Evolutionary conservation across 2,329 filamentous ascomycete genomes (phyloP), one percentile per base, ranked within the genome.

Genomic region (Hypoxylon sp.): DNA sequence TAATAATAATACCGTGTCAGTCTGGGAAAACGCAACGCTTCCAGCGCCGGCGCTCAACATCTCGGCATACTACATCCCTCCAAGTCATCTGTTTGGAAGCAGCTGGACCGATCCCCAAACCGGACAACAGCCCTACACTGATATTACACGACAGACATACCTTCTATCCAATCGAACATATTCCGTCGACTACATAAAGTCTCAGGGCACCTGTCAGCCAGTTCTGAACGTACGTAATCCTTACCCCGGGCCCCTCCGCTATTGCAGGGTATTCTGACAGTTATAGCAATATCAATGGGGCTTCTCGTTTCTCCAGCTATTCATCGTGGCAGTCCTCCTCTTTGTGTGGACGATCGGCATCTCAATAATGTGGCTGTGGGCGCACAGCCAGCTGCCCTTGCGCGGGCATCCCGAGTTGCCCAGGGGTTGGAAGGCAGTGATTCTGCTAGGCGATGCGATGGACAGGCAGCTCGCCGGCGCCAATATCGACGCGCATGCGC

Each of bases 261-360:
- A n/a, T n/a, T n/a, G n/a, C n/a, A n/a, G n/a, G n/a, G n/a, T n/a
- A n/a, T n/a, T n/a, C n/a, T n/a, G n/a, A n/a, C n/a, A n/a, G n/a
- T n/a, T n/a, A n/a, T 33, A 50, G 54, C 43, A 18, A 17, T 70
- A 67, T 46, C 53, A 62, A 29, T 70, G 66, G 64, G 67, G 66
- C 1, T 68, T 68, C 41, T 67, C 67, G 0, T 68, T 60, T 10
- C 18, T 65, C 9, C 67, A 70, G 29, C 46, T 65, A 1, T 63
- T 63, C 41, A 53, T 63, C 18, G 15, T 63, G 1, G 3, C 58
- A 2, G 9, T 61, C 2, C 11, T 58, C 13, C 37, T 68, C 1
- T 33, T 62, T 24, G 5, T 62, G 4, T 69, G 66, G 67, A 63
- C 67, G 0, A 20, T 62, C 7, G 65, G 66, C 1, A 51, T 64